These are phyloP conservation scores for Acanthochlamys bracteata DNA, from an alignment of 106 monocot genomes.

Conservation along the genomic window DNA sequence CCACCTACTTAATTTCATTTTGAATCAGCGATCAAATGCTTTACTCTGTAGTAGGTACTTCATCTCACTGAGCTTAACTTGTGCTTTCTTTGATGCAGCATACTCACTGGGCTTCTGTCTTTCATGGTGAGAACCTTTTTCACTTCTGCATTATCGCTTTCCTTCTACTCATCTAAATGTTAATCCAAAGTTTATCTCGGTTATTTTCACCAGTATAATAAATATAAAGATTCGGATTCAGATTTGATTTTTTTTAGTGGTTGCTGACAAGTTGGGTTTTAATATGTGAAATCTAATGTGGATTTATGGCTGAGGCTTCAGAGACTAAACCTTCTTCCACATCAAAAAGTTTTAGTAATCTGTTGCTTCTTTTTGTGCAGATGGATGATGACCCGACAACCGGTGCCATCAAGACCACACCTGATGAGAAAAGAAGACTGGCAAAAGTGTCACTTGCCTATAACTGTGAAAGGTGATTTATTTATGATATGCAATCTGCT, in stretches of 20 bases:
- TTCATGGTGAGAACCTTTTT: conserved; percentile 71
- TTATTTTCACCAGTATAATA: no score
- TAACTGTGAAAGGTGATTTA: conserved; percentile 78
- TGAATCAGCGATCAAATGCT: neutral
- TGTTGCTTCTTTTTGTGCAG: conserved; percentile 19
- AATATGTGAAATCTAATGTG: no score
- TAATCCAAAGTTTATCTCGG: neutral
- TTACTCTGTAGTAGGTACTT: neutral
- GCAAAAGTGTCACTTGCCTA: conserved; percentile 88
- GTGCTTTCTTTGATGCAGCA: conserved; percentile 55
- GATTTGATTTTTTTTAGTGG: no score
- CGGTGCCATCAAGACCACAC: conserved; percentile 76
- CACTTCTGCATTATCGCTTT: neutral
- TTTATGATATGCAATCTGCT: neutral
- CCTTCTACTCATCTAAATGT: neutral
- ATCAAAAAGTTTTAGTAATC: neutral
- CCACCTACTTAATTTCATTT: neutral
- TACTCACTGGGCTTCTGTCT: conserved; percentile 92
- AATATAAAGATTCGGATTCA: no score
- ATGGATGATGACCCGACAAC: conserved; percentile 90
- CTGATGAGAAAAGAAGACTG: conserved; percentile 65
- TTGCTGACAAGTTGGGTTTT: no score
- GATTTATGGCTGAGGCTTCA: no score
- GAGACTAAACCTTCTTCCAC: no score
- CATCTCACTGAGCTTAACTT: conserved; percentile 7